Evolutionary conservation across 176 grass and related monocot genomes (phyloP), one percentile per base, ranked within the genome.

Genomic region (Aechmea fasciata): DNA sequence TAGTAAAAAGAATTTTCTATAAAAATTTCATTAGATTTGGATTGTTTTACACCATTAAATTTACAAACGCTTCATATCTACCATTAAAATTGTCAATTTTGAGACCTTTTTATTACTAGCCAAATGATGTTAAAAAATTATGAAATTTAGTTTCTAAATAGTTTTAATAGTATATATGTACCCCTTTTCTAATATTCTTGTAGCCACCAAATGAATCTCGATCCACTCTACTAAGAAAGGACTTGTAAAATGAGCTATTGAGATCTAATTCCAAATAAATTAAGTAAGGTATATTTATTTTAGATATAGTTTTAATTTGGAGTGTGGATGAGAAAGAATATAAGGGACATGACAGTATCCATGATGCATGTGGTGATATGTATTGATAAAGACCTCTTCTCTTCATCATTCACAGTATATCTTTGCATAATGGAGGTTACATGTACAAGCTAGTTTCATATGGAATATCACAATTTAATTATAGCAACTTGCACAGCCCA

Each of bases 231-330:
- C 33, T 41, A 41, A 41, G 50, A 78, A 89, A 82, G 75, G 14
- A 78, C 53, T 79, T 51, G 2, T 79, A 65, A 67, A 70, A 76
- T 79, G 70, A 73, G 49, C 5, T 25, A 18, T 59, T 50, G 62
- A 55, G 71, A 89, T 89, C 71, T 51, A 67, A 65, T 85, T 51
- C 29, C 48, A 74, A 65, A n/a, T n/a, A n/a, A n/a, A n/a, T n/a
- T n/a, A n/a, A 82, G 72, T 78, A 82, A 78, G 63, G 54, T 65
- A 64, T 50, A 67, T 87, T 51, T 72, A 55, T 55, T n/a, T 55
- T 55, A 55, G 52, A 55, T 13, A n/a, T 13, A 55, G 52, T 55
- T 12, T 55, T 23, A 23, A 23, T 23, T 55, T 55, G 11, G 11
- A 55, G 11, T 55, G 11, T 55, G 11, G 52, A 55, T n/a, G 11